These are phyloP conservation scores for Xerocomellus dryophilus DNA, from an alignment of 768 basidiomycete species.

Conservation along the genomic window DNA sequence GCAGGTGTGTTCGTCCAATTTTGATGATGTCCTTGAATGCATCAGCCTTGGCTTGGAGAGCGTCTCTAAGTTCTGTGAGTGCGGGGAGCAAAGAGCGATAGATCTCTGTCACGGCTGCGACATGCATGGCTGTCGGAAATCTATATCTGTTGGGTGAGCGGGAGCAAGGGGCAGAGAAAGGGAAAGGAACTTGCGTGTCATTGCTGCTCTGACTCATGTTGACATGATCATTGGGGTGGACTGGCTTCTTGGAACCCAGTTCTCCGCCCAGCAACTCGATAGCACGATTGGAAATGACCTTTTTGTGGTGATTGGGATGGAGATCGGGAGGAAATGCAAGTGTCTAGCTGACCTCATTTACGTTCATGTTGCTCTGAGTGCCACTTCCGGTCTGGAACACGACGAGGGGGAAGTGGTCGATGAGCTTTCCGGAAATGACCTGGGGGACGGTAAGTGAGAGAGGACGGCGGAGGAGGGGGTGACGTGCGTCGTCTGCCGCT, in stretches of 20 bases:
- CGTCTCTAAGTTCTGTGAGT: conserved; percentile 77
- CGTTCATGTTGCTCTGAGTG: conserved; percentile 99
- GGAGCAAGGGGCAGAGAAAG: not conserved
- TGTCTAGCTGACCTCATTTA: conserved; percentile 72
- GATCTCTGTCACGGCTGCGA: conserved; percentile 92
- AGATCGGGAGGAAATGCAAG: not conserved
- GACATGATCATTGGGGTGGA: conserved; percentile 99
- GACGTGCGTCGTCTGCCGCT: conserved; percentile 87
- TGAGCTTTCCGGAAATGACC: conserved; percentile 95
- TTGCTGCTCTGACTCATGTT: conserved; percentile 99
- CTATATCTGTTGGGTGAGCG: conserved; percentile 38
- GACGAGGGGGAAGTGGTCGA: conserved; percentile 95
- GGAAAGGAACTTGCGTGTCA: conserved; percentile 69
- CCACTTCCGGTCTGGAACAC: conserved; percentile 99
- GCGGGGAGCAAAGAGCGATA: conserved; percentile 79
- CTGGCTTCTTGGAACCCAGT: conserved; percentile 93
- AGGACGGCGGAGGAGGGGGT: not conserved
- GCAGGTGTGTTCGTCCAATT: conserved; percentile 96
- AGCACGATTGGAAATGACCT: conserved; percentile 98
- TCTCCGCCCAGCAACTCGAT: conserved; percentile 95
- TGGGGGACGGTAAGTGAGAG: conserved; percentile 29
- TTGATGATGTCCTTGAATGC: conserved; percentile 92
- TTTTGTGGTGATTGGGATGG: not conserved
- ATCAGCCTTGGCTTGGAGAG: conserved; percentile 77
- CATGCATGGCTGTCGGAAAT: conserved; percentile 99